These are phyloP conservation scores for Sclerotinia minor DNA, from an alignment of 2,329 filamentous ascomycete species.

Conservation along the genomic window DNA sequence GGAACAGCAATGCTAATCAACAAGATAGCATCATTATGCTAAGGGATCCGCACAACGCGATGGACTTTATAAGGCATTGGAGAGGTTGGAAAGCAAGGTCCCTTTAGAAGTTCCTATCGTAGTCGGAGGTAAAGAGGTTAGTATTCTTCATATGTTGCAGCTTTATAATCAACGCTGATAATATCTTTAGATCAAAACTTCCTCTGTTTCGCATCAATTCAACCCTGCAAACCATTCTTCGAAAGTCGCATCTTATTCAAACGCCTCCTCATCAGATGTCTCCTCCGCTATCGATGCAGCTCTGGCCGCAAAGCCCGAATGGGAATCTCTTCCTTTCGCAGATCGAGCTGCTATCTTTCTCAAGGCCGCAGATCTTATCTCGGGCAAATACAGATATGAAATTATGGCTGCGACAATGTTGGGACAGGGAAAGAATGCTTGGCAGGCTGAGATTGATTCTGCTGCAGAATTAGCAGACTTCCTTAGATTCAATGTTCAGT, in stretches of 20 bases:
- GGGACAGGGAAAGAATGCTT: constrained; percentile 96
- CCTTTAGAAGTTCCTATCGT: constrained; percentile 80
- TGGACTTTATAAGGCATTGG: constrained; percentile 72
- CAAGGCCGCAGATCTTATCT: constrained; percentile 88
- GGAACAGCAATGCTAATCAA: constrained; percentile 24
- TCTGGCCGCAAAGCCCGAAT: constrained; percentile 64
- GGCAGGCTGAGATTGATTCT: constrained; percentile 96
- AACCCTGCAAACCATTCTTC: constrained; percentile 81
- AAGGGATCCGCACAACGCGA: constrained; percentile 80
- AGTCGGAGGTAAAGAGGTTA: constrained; percentile 77
- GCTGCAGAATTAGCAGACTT: constrained; percentile 92
- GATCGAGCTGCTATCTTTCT: constrained; percentile 92
- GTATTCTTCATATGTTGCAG: constrained; percentile 31
- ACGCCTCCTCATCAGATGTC: constrained; percentile 75
- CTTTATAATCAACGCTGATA: constrained; percentile 4
- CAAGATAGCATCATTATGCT: constrained; percentile 77
- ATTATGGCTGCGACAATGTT: constrained; percentile 95
- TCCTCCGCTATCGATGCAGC: constrained; percentile 45
- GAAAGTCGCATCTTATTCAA: constrained; percentile 79
- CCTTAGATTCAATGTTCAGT: constrained; percentile 89
- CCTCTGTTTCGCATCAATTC: constrained; percentile 66
- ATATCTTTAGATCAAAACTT: constrained; percentile 60
- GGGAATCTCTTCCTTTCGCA: constrained; percentile 84
- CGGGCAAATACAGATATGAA: constrained; percentile 91
- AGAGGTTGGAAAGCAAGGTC: constrained; percentile 64